phyloP scores from a whole-genome alignment of 1,139 yeast species.

The Torulaspora pretoriensis region DNA sequence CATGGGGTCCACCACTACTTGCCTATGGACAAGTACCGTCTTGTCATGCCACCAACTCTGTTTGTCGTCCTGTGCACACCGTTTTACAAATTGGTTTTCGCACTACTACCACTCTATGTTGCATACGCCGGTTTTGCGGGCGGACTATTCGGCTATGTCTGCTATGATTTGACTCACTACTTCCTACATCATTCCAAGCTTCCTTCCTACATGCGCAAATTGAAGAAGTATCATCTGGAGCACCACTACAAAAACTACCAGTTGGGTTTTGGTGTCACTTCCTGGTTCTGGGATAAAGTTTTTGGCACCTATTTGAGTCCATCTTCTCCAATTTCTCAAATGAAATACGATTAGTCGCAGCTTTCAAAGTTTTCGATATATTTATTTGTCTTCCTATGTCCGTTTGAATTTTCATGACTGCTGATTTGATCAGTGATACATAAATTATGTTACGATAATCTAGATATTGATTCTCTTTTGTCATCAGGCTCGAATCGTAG shows the following conservation, averaged over 20 bases:
- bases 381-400: conserved; percentile 2
- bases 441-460: neutral
- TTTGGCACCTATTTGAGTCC: conserved; percentile 64
- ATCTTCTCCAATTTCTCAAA: conserved; percentile 35
- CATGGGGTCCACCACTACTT: conserved; percentile 97
- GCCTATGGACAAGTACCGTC: conserved; percentile 91
- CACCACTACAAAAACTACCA: conserved; percentile 97
- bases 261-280: conserved; percentile 92
- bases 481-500: too few relatives aligned
- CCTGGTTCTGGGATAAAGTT: conserved; percentile 88
- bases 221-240: conserved; percentile 88
- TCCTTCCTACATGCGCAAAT: conserved; percentile 68
- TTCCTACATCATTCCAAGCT: conserved; percentile 81
- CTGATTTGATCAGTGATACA: neutral
- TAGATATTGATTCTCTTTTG: too few relatives aligned
- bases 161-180: conserved; percentile 87
- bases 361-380: neutral
- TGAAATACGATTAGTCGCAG: conserved; percentile 31
- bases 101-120: conserved; percentile 52
- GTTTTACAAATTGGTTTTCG: conserved; percentile 55
- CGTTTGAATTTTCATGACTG: neutral
- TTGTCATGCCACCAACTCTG: conserved; percentile 94
- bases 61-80: conserved; percentile 57
- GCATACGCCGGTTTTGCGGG: conserved; percentile 83
- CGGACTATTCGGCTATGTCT: conserved; percentile 87